These are phyloP conservation scores for Cicer yamashitae DNA, from an alignment of 306 rosid species.

Conservation along the genomic window DNA sequence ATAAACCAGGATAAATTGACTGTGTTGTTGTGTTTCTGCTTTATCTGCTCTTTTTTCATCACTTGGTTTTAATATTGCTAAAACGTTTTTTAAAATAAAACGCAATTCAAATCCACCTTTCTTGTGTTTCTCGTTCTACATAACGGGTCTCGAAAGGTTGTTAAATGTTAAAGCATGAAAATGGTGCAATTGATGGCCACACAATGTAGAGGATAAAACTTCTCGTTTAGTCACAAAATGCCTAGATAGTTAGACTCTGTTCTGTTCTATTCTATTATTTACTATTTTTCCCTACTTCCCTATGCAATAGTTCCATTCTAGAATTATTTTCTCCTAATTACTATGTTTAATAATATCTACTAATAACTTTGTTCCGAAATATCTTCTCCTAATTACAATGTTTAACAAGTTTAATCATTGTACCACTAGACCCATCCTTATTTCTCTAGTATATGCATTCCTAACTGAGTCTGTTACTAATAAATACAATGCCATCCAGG, in stretches of 20 bases:
- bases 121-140: too few species aligned
- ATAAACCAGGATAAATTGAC: too few species aligned
- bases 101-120: too few species aligned
- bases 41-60: too few species aligned
- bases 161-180: too few species aligned
- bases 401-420: neutral
- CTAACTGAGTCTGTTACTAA: neutral
- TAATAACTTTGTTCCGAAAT: neutral
- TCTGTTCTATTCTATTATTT: neutral
- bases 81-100: too few species aligned
- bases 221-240: neutral
- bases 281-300: neutral
- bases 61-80: too few species aligned
- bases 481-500: slow-evolving; percentile 9
- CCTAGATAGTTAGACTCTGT: slow-evolving; percentile 1
- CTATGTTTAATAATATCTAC: neutral
- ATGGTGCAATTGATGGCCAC: too few species aligned
- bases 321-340: neutral
- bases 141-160: too few species aligned
- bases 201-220: too few species aligned
- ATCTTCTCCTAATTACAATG: neutral
- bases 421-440: slow-evolving; percentile 14
- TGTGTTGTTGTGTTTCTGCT: too few species aligned
- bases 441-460: slow-evolving; percentile 4
- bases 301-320: slow-evolving; percentile 3